These are phyloP conservation scores for Mollisia scopiformis DNA, from an alignment of 2,329 filamentous ascomycete genomes.

Conservation along the genomic window DNA sequence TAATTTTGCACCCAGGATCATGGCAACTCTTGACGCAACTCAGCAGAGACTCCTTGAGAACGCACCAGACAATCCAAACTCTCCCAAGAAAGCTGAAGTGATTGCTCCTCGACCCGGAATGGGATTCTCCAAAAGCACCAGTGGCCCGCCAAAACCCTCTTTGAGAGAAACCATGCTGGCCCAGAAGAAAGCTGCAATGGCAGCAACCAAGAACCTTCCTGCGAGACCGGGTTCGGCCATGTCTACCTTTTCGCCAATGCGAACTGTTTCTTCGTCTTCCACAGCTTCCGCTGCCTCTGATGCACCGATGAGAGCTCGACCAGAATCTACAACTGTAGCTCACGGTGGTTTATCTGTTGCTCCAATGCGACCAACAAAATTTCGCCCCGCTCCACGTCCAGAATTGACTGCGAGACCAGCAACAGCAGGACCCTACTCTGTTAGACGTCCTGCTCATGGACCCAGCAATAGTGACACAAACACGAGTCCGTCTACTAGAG, in stretches of 20 bases:
- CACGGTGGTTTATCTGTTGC: constrained; percentile 65
- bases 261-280: constrained; percentile 42
- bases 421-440: constrained; percentile 67
- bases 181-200: constrained; percentile 67
- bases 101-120: constrained; percentile 55
- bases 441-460: constrained; percentile 45
- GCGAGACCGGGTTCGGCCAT: constrained; percentile 65
- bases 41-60: constrained; percentile 81
- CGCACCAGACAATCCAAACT: constrained; percentile 80
- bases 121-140: constrained; percentile 66
- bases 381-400: constrained; percentile 48
- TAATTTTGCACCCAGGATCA: constrained; percentile 60
- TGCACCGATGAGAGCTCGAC: constrained; percentile 46
- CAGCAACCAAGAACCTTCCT: constrained; percentile 55
- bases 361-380: constrained; percentile 61
- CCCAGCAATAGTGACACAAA: constrained; percentile 33
- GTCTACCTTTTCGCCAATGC: constrained; percentile 60
- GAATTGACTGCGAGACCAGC: constrained; percentile 61
- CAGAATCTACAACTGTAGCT: constrained; percentile 39
- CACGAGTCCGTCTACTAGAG: constrained; percentile 41
- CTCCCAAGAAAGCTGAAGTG: constrained; percentile 57
- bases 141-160: constrained; percentile 60
- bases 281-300: constrained; percentile 39
- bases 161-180: constrained; percentile 84
- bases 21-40: constrained; percentile 76